These are phyloP conservation scores for Saccharum officinarum DNA, from an alignment of 176 grass and related monocot species.

Conservation along the genomic window DNA sequence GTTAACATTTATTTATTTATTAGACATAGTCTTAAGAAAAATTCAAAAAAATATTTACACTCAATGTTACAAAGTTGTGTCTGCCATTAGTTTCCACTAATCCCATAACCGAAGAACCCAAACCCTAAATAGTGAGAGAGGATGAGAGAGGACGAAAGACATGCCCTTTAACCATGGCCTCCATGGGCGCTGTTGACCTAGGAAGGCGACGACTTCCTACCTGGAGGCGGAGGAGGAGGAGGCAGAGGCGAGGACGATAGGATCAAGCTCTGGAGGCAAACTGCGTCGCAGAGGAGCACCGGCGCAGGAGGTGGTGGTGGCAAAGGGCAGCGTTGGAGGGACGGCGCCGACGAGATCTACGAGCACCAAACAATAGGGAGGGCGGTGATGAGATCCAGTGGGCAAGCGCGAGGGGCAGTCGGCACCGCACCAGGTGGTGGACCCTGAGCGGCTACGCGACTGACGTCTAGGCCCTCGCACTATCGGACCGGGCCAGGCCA, in stretches of 20 bases:
- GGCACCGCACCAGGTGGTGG: neutral
- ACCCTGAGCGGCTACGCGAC: no score
- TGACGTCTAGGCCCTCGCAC: neutral
- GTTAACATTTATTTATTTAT: no score
- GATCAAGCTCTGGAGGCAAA: neutral
- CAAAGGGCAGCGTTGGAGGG: neutral
- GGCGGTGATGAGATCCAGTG: neutral
- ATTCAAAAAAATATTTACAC: no score
- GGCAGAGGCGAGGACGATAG: neutral
- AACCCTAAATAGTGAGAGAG: neutral
- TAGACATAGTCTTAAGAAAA: no score
- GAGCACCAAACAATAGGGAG: neutral
- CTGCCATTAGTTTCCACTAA: no score
- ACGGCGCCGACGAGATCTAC: neutral
- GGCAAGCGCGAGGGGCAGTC: neutral
- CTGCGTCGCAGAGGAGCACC: neutral
- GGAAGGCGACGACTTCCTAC: neutral
- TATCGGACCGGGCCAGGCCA: no score
- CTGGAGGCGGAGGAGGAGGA: neutral
- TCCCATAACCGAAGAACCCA: neutral
- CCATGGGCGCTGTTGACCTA: neutral
- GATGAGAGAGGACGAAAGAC: neutral
- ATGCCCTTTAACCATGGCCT: neutral
- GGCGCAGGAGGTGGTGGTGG: neutral
- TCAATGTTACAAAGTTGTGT: no score